phyloP scores from a whole-genome alignment of 139 green algal genomes.

The Picochlorum sp. region DNA sequence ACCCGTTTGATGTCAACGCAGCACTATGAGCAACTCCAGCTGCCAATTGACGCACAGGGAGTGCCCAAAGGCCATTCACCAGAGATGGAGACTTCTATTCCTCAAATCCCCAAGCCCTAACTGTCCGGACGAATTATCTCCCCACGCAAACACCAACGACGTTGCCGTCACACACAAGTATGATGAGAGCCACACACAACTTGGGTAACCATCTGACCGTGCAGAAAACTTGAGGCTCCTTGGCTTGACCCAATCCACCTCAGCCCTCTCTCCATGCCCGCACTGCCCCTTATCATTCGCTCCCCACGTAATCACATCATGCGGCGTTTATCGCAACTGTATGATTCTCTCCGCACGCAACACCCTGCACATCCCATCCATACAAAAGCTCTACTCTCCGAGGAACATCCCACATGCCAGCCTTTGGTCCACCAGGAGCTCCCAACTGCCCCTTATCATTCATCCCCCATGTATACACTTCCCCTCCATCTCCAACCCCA shows the following conservation, averaged over 20 bases:
- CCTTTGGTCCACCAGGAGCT: slow-evolving; percentile 21
- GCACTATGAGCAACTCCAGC: slow-evolving; percentile 65
- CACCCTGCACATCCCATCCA: slow-evolving; percentile 42
- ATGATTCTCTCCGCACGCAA: slow-evolving; percentile 52
- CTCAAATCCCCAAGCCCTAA: slow-evolving; percentile 62
- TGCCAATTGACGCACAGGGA: slow-evolving; percentile 66
- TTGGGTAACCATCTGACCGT: slow-evolving; percentile 52
- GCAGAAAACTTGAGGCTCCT: slow-evolving; percentile 39
- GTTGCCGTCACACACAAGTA: slow-evolving; percentile 75
- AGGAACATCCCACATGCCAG: slow-evolving; percentile 35
- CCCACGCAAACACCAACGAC: slow-evolving; percentile 75
- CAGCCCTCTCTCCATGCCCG: slow-evolving; percentile 55
- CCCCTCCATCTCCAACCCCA: slow-evolving; percentile 42
- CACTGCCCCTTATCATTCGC: slow-evolving; percentile 71
- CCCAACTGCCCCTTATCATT: slow-evolving; percentile 57
- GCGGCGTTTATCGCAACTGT: slow-evolving; percentile 65
- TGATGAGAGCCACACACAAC: slow-evolving; percentile 70
- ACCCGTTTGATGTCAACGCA: slow-evolving; percentile 70
- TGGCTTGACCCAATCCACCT: slow-evolving; percentile 46
- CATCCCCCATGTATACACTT: slow-evolving; percentile 72
- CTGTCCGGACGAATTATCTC: slow-evolving; percentile 62
- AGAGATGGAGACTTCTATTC: slow-evolving; percentile 42
- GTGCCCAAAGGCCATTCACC: slow-evolving; percentile 69
- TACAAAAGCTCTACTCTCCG: slow-evolving; percentile 46
- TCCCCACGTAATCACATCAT: slow-evolving; percentile 74